A percentile compares a stretch with the other conserved stretches of the same genome.
Conservation (phyloP, 2,329 filamentous ascomycete species). For the Trichoderma simmonsii region DNA sequence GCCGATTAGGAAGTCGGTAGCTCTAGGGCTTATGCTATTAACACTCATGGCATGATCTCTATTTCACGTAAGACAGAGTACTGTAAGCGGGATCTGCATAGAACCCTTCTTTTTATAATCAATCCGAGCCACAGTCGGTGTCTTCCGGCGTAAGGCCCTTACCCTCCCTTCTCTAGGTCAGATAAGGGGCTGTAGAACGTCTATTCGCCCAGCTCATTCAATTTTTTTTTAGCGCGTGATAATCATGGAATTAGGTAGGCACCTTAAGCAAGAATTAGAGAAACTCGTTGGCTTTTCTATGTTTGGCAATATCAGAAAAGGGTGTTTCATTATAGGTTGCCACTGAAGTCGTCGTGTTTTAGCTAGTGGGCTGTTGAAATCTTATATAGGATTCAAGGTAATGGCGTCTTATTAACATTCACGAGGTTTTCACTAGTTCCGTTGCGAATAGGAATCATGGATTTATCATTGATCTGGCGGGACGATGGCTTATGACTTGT, state of each 20-base stretch:
- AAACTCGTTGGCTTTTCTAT: not conserved
- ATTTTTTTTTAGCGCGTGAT: not conserved
- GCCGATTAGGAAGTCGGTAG: not conserved
- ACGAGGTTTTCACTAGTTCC: not conserved
- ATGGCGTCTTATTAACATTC: not conserved
- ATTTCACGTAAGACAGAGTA: not conserved
- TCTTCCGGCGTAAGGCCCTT: not conserved
- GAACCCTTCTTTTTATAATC: not conserved
- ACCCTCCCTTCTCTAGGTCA: not conserved
- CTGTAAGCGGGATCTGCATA: not conserved
- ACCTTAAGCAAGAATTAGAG: not conserved
- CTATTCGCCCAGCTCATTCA: not conserved
- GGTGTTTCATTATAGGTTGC: not conserved
- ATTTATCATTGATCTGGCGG: not conserved
- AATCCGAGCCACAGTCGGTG: not conserved
- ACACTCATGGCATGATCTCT: not conserved
- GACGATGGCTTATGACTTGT: not conserved
- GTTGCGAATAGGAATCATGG: not conserved
- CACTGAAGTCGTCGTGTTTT: not conserved
- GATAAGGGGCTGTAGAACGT: not conserved
- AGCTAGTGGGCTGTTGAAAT: not conserved
- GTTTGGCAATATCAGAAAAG: not conserved
- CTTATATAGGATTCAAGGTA: not conserved
- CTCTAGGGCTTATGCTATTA: not conserved
- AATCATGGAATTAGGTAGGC: not conserved